Evolutionary conservation across 495 filamentous ascomycete genomes (phyloP), one percentile per base, ranked within the genome.

Genomic region (Hapsidospora chrysogenum): DNA sequence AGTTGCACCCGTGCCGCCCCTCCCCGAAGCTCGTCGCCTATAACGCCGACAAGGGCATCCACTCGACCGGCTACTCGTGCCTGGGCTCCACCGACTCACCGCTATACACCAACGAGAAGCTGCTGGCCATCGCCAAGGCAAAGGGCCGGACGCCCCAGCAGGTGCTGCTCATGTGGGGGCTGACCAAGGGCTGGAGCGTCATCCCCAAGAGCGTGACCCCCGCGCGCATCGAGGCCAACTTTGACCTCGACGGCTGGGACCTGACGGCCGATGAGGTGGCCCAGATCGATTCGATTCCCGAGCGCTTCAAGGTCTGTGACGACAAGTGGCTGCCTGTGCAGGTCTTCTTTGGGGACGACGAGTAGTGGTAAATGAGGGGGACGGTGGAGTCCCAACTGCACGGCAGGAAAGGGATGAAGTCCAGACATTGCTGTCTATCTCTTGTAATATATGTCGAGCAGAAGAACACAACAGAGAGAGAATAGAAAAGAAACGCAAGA

Each of bases 271-370:
- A 78, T 23, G 77, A 83, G 52, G 41, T 82, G 14, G 54, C 58
- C 41, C 61, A 66, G 60, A 57, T 83, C 17, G 70, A 74, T 39
- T 64, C 58, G 47, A 53, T 82, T 37, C 68, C 66, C 49, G 70
- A 76, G 40, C 66, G 79, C 37, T 78, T 79, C 59, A 83, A 82
- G 70, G 74, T 82, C 36, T 82, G 75, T 41, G 66, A 62, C 15
- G 78, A 83, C 45, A 43, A 29, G 33, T 82, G 77, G 75, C 48
- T 85, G 47, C 79, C 78, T 2, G 46, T 83, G 20, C 80, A 78
- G 68, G 79, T 87, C 6, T 89, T 89, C 68, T 84, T 84, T 54
- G 83, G 81, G 8, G 80, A 86, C 53, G 84, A 85, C 44, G 80
- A 86, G 56, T 81, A 69, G n/a, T n/a, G n/a, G n/a, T n/a, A n/a